These are phyloP conservation scores for Candida alai DNA, from an alignment of 805 yeast species.

Conservation along the genomic window DNA sequence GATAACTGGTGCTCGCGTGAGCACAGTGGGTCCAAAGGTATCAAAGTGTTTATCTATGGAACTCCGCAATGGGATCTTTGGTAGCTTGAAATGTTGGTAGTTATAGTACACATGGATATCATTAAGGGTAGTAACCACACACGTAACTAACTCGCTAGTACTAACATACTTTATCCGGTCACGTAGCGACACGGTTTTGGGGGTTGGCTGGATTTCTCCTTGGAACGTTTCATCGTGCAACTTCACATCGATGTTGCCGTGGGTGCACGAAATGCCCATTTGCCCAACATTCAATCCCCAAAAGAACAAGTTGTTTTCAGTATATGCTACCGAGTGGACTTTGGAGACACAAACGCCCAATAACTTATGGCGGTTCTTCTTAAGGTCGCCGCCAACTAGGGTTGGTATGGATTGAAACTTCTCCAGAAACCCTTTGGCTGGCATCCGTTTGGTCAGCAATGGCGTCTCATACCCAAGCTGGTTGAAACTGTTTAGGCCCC, in stretches of 20 bases:
- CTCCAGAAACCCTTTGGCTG: slow-evolving; percentile 23
- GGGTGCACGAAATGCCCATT: slow-evolving; percentile 50
- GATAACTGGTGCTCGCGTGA: slow-evolving; percentile 39
- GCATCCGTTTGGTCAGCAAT: slow-evolving; percentile 11
- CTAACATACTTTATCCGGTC: slow-evolving; percentile 53
- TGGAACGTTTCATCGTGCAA: slow-evolving; percentile 24
- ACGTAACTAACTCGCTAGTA: slow-evolving; percentile 67
- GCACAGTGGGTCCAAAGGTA: slow-evolving; percentile 48
- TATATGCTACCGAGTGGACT: slow-evolving; percentile 62
- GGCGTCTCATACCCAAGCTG: slow-evolving; percentile 53
- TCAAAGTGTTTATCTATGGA: slow-evolving; percentile 45
- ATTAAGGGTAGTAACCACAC: slow-evolving; percentile 53
- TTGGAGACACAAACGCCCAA: slow-evolving; percentile 58
- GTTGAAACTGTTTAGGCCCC: slow-evolving; percentile 74
- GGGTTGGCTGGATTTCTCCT: slow-evolving; percentile 38
- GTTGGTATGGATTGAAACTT: slow-evolving; percentile 36
- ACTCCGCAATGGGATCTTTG: slow-evolving; percentile 34
- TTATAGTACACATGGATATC: slow-evolving; percentile 62
- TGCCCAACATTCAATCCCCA: slow-evolving; percentile 89
- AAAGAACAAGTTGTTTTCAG: slow-evolving; percentile 44
- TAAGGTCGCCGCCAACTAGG: slow-evolving; percentile 42
- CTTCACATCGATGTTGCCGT: slow-evolving; percentile 21
- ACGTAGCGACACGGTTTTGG: slow-evolving; percentile 38
- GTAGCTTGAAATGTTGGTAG: slow-evolving; percentile 51
- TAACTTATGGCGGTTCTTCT: slow-evolving; percentile 19